Evolutionary conservation across 2,329 filamentous ascomycete genomes (phyloP).

Genomic region (Stagonosporopsis rhizophila): DNA sequence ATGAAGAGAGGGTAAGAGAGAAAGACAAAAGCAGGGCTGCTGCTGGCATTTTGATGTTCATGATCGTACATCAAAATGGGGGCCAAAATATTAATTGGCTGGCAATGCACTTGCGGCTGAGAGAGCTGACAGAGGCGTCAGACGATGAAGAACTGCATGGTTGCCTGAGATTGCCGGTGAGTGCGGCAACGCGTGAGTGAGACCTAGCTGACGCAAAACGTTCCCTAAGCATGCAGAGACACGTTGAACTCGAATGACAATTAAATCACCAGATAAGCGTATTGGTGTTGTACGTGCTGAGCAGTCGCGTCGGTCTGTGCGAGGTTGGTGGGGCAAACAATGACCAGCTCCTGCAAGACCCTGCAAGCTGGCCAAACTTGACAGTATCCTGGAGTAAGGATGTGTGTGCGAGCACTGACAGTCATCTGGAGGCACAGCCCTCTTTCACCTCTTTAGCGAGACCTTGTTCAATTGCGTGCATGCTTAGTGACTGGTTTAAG

Average conservation of each 20-base stretch:
- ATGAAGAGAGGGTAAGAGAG: no score
- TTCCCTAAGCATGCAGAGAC: background rate
- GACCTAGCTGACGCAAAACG: background rate
- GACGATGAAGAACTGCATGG: background rate
- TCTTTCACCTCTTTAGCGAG: background rate
- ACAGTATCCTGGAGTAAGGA: background rate
- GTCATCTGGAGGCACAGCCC: background rate
- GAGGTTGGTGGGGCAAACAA: background rate
- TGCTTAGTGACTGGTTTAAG: background rate
- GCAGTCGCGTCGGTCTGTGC: background rate
- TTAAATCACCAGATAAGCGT: background rate
- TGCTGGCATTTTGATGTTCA: background rate
- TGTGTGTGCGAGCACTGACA: background rate
- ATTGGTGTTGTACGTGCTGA: background rate
- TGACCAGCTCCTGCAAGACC: background rate
- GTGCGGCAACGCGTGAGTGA: background rate
- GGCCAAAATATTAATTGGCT: slow-evolving; percentile 3
- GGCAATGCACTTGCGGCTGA: slow-evolving; percentile 1
- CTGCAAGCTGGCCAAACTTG: background rate
- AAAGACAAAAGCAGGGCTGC: background rate
- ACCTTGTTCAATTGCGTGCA: background rate
- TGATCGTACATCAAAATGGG: background rate
- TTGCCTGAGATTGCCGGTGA: background rate
- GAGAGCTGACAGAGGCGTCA: slow-evolving; percentile 3
- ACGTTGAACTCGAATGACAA: background rate